Percentiles rank a stretch among this genome's conserved stretches.
phyloP scores from a whole-genome alignment of 2,329 filamentous ascomycete species.

The Scortechinia acanthostroma region DNA sequence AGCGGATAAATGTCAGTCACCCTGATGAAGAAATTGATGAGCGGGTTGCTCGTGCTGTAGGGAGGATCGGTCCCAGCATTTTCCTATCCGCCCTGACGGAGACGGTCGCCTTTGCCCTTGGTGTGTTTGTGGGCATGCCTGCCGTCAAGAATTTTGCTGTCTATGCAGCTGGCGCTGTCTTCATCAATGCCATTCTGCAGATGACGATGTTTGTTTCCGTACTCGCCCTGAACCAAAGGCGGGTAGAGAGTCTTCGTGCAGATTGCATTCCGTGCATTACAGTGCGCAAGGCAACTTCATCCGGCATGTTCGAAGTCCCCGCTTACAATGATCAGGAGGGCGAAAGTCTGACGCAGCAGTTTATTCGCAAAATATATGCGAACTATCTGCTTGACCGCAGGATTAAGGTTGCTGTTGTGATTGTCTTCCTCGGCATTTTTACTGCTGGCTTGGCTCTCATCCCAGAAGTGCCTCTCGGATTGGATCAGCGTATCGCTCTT shows the following conservation, averaged over 20 bases:
- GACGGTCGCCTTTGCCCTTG: conserved; percentile 85
- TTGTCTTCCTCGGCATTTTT: conserved; percentile 80
- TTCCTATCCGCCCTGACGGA: conserved; percentile 91
- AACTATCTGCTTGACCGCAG: conserved; percentile 74
- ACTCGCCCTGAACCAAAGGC: conserved; percentile 79
- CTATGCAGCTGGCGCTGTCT: conserved; percentile 89
- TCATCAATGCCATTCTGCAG: conserved; percentile 94
- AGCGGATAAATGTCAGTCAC: conserved; percentile 85
- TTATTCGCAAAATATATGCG: conserved; percentile 86
- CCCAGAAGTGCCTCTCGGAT: conserved; percentile 75
- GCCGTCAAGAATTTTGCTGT: conserved; percentile 95
- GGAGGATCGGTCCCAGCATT: conserved; percentile 93
- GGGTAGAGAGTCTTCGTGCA: conserved; percentile 80
- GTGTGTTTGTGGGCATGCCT: conserved; percentile 93
- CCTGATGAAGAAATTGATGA: conserved; percentile 83
- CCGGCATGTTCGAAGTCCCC: conserved; percentile 48
- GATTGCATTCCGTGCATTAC: conserved; percentile 89
- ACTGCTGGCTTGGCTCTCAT: conserved; percentile 78
- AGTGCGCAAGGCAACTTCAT: conserved; percentile 62
- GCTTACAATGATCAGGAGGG: conserved; percentile 71
- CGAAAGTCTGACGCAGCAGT: conserved; percentile 75
- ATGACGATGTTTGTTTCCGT: conserved; percentile 96
- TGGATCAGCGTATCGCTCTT: conserved; percentile 91
- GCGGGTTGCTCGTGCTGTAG: conserved; percentile 79
- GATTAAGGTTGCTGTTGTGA: conserved; percentile 69